These are phyloP conservation scores for Whalleya microplaca DNA, from an alignment of 2,329 filamentous ascomycete species.

Conservation along the genomic window DNA sequence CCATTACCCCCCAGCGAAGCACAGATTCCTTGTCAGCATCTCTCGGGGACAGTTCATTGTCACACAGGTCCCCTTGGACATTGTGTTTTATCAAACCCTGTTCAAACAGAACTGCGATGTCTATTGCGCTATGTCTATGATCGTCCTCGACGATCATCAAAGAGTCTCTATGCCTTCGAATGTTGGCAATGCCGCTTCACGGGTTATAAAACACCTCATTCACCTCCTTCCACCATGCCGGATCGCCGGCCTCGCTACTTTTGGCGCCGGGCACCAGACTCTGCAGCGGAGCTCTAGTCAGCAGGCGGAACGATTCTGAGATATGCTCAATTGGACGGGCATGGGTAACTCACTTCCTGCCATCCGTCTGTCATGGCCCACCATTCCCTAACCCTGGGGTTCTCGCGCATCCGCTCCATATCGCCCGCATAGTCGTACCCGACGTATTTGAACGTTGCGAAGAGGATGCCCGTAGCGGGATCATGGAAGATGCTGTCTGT, in stretches of 20 bases:
- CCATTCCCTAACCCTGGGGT: constrained; percentile 76
- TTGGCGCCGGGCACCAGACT: constrained; percentile 60
- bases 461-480: constrained; percentile 64
- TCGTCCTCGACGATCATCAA: not conserved
- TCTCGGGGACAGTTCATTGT: not conserved
- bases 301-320: not conserved
- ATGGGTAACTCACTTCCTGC: constrained; percentile 57
- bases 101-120: not conserved
- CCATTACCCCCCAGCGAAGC: no score
- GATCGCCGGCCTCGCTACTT: constrained; percentile 60
- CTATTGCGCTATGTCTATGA: not conserved
- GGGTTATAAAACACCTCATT: constrained; percentile 71
- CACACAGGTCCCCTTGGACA: not conserved
- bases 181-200: constrained; percentile 36
- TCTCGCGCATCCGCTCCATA: constrained; percentile 76
- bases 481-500: constrained; percentile 76
- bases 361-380: constrained; percentile 80
- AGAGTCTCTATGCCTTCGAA: not conserved
- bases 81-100: not conserved
- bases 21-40: no score
- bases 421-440: constrained; percentile 73
- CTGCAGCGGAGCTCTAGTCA: constrained; percentile 16
- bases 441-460: constrained; percentile 79
- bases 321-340: not conserved
- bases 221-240: constrained; percentile 70